Base-by-base conservation (phyloP, 352 stramenopile species). In the Hyaloperonospora brassicae region DNA sequence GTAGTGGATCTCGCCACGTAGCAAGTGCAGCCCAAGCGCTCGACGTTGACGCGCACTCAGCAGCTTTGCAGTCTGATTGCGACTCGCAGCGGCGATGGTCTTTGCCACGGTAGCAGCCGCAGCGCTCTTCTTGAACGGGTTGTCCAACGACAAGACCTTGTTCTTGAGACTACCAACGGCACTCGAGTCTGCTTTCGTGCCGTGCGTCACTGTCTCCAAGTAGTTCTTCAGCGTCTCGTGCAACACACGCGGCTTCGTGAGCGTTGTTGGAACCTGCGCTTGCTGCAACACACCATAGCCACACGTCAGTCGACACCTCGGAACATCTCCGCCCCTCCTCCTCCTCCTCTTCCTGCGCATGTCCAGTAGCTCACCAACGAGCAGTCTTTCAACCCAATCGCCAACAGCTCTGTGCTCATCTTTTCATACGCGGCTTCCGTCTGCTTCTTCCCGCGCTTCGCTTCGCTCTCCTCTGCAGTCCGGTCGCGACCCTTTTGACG, bases 61-160 rank as follows among this genome's bases (percentile, higher is more conserved):
- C 12, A 86, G 53, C 46, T 83, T 84, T 0, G 66, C 64, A 1
- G 70, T 76, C 52, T 90, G 78, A 12, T 66, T 69, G 34, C 64
- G 66, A 45, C 61, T 73, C 30, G 54, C 47, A 3, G 47, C 48
- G 1, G 65, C 65, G 25, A 59, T 55, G 12, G 58, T 59, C n/a
- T 68, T 64, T 25, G 64, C 55, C 4, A 43, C 47, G 30, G 66
- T 76, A 9, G 60, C 44, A 6, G 61, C 54, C 34, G 72, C 61
- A 21, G 66, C 70, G 6, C 54, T 63, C 27, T 79, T 84, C 34
- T 79, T 84, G 21, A 87, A 61, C 1, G 80, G 80, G 25, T 90
- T 90, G 47, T 90, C 80, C 48, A 90, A 62, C 43, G 84, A 79
- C 53, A 90, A 50, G 41, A 89, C 73, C 60, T 90, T 90, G 66